A percentile compares a stretch with the other conserved stretches of the same genome.
phyloP scores from a whole-genome alignment of 345 rosid genomes.

The Gossypium australe region DNA sequence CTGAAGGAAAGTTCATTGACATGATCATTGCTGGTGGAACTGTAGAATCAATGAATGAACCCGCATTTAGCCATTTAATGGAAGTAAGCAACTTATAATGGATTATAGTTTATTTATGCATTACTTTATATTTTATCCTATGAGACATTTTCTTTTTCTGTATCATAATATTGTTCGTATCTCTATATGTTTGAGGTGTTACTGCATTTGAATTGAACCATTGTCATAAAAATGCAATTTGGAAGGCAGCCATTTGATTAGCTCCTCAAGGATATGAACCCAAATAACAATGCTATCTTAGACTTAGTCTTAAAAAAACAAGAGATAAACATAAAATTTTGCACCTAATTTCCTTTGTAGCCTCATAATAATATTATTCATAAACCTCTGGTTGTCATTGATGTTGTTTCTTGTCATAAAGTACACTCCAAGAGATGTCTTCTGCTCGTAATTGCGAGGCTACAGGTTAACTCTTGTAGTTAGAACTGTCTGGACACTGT shows the following conservation, averaged over 20 bases:
- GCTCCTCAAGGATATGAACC: neutral
- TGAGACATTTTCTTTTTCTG: neutral
- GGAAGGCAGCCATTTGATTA: neutral
- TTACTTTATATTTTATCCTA: neutral
- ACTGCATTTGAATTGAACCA: constrained; percentile 2
- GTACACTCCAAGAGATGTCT: neutral
- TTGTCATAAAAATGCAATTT: neutral
- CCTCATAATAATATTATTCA: neutral
- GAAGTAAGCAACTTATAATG: constrained; percentile 49
- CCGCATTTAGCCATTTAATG: constrained; percentile 83
- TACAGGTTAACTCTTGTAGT: neutral
- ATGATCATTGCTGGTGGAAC: constrained; percentile 28
- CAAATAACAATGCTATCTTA: neutral
- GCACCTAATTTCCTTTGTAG: neutral
- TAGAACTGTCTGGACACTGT: neutral
- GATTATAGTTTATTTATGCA: neutral
- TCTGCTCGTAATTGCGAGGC: neutral
- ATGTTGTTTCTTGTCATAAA: neutral
- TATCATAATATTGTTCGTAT: neutral
- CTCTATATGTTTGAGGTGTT: neutral
- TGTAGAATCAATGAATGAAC: constrained; percentile 58
- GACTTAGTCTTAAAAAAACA: neutral
- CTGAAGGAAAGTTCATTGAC: constrained; percentile 42
- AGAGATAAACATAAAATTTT: neutral
- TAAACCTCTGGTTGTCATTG: neutral